Evolutionary conservation across 106 monocot species (phyloP).

Genomic region (Posidonia australis): DNA sequence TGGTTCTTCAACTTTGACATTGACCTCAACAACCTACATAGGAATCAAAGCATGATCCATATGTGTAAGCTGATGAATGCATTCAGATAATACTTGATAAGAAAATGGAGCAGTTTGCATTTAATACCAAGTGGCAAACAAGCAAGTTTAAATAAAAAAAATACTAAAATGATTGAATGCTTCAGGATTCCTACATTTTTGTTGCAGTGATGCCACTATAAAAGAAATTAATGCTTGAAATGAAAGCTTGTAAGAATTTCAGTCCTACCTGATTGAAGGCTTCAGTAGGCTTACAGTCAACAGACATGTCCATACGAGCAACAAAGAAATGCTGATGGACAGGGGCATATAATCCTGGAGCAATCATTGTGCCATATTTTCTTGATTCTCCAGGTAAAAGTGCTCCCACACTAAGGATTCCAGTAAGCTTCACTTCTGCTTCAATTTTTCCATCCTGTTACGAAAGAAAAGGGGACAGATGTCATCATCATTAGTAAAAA

Average conservation of each 20-base stretch:
- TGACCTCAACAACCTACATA: conserved; percentile 85
- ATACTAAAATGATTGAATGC: no score
- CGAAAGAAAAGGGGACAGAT: neutral
- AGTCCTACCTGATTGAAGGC: conserved; percentile 65
- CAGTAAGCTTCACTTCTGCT: conserved; percentile 95
- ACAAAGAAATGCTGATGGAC: conserved; percentile 99
- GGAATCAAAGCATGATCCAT: neutral
- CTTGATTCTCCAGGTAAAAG: conserved; percentile 75
- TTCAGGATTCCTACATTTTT: no score
- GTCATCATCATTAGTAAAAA: neutral
- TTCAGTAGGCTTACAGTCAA: conserved; percentile 89
- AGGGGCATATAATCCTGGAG: conserved; percentile 97
- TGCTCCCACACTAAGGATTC: conserved; percentile 92
- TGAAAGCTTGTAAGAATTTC: no score
- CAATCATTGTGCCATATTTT: conserved; percentile 96
- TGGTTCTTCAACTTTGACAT: conserved; percentile 87
- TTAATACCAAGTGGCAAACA: no score
- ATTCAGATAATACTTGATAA: no score
- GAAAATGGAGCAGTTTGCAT: no score
- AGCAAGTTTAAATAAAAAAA: no score
- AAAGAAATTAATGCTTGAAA: no score
- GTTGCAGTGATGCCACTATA: no score
- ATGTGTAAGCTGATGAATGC: no score
- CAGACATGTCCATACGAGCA: conserved; percentile 97
- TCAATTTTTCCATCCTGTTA: conserved; percentile 97